These are phyloP conservation scores for Handroanthus guayacan DNA, from an alignment of 257 asterid genomes.

Conservation along the genomic window DNA sequence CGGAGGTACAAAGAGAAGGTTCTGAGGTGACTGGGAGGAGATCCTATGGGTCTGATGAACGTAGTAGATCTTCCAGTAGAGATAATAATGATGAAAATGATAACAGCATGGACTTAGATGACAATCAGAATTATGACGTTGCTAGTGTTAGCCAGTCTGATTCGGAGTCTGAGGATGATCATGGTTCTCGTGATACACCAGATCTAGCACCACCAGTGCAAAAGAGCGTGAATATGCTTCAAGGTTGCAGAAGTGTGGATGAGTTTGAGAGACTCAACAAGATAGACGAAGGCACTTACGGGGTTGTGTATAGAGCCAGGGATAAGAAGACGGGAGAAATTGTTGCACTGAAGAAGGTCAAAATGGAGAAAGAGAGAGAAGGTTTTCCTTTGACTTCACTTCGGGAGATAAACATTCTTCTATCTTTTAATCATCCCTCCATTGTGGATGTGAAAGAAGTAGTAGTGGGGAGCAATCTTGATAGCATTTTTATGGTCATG, in stretches of 20 bases:
- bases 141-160: constrained; percentile 58
- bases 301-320: constrained; percentile 84
- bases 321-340: constrained; percentile 86
- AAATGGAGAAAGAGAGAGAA: constrained; percentile 89
- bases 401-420: constrained; percentile 85
- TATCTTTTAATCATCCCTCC: constrained; percentile 77
- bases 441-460: constrained; percentile 93
- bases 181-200: constrained; percentile 51
- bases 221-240: constrained; percentile 86
- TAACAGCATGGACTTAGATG: constrained; percentile 58
- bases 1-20: constrained; percentile 57
- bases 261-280: constrained; percentile 88
- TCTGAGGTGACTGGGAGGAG: constrained; percentile 57
- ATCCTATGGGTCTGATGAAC: constrained; percentile 63
- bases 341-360: constrained; percentile 91
- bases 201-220: constrained; percentile 56
- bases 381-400: constrained; percentile 90
- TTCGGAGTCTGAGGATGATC: constrained; percentile 61
- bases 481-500: constrained; percentile 89
- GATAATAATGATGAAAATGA: constrained; percentile 54
- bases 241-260: constrained; percentile 85
- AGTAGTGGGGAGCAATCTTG: constrained; percentile 77
- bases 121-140: constrained; percentile 45
- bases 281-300: constrained; percentile 94
- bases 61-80: constrained; percentile 67